Evolutionary conservation across 2,329 filamentous ascomycete species (phyloP), one percentile per base, ranked within the genome.

Genomic region (Hirsutella rhossiliensis): DNA sequence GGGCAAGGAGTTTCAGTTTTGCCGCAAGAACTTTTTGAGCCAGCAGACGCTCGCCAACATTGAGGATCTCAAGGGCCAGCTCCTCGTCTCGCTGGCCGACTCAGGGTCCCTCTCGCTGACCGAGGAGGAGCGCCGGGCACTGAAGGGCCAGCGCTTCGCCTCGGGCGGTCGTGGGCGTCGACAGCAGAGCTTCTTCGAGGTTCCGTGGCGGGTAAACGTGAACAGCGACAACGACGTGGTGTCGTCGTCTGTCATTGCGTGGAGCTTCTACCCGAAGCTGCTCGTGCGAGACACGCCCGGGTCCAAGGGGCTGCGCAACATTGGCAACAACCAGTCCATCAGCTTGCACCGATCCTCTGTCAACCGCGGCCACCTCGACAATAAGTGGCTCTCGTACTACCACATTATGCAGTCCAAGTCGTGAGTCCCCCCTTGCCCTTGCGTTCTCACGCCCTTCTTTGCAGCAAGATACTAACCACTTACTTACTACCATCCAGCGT

Each of bases 231-330:
- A 94, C 49, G 89, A 98, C 52, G 55, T 81, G 1, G 72, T 96
- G 20, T 73, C 87, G 6, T 78, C 82, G 47, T 84, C 88, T 0
- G 84, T 96, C 37, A 84, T 96, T 52, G 85, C 88, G 0, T 94
- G 87, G 78, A 89, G 87, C 43, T 95, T 98, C 67, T 97, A 98
- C 56, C 92, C 92, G 1, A 96, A 95, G 56, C 75, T 98, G 15
- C 73, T 97, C 4, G 78, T 84, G 23, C 79, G 84, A 45, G 89
- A 97, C 55, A 80, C 78, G 41, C 65, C 67, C 0, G 70, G 69
- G 19, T 68, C 69, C 23, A 94, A 88, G 66, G 87, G 86, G 12
- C 84, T 89, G 72, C 82, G 89, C 44, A 97, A 96, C 52, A 80
- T 96, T 47, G 80, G 85, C 43, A 97, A 95, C 65, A 96, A 94